Conservation (phyloP, 192 early-diverging fungal species). For the Rhizophagus prolifer region DNA sequence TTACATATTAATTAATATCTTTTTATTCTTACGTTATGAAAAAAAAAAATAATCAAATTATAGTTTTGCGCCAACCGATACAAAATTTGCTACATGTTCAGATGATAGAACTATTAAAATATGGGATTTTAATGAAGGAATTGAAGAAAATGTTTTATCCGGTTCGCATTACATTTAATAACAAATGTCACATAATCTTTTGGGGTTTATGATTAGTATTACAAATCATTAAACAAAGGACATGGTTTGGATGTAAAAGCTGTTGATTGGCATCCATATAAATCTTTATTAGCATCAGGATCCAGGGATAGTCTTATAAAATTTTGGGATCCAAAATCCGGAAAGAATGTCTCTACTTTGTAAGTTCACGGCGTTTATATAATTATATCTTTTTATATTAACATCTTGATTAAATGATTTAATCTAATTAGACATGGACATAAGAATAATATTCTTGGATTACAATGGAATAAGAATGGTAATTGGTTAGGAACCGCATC, state of each 20-base stretch:
- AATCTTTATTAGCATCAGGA: conserved; percentile 90
- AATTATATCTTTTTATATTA: neutral
- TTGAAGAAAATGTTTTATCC: conserved; percentile 75
- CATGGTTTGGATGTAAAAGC: conserved; percentile 98
- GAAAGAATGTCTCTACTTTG: conserved; percentile 82
- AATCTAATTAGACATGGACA: conserved; percentile 73
- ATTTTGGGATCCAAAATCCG: conserved; percentile 95
- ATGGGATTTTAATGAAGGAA: conserved; percentile 88
- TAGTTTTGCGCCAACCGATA: conserved; percentile 89
- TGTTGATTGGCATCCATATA: conserved; percentile 95
- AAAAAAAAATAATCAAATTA: neutral
- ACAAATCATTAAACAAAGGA: conserved; percentile 41
- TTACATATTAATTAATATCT: neutral
- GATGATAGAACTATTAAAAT: conserved; percentile 96
- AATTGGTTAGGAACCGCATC: conserved; percentile 93
- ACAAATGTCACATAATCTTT: no score
- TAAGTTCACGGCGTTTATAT: conserved; percentile 37
- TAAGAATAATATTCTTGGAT: conserved; percentile 85
- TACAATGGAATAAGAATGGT: conserved; percentile 97
- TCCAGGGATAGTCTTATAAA: conserved; percentile 95
- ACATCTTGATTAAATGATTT: neutral
- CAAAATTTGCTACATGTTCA: conserved; percentile 91
- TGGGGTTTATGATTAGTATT: no score
- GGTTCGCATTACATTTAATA: conserved; percentile 31
- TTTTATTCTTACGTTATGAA: neutral